Percentiles rank a stretch among this genome's conserved stretches.
Evolutionary conservation across 2,329 filamentous ascomycete species (phyloP).

Genomic region (Colletotrichum trifolii): DNA sequence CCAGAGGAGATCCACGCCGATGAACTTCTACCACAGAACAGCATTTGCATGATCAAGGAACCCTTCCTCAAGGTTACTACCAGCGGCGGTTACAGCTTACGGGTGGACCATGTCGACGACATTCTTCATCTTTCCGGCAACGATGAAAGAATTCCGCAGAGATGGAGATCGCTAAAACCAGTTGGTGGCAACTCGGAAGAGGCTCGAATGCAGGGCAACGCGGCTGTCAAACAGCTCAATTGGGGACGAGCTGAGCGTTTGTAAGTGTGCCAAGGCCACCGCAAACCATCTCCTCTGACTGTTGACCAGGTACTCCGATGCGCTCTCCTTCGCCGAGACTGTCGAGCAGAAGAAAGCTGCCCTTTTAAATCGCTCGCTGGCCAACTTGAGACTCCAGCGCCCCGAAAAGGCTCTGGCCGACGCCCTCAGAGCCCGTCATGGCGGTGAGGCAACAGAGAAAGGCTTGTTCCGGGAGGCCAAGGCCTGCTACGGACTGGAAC

Average conservation of each 20-base stretch:
- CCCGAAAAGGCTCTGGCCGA: conserved; percentile 46
- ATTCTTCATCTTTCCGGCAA: conserved; percentile 49
- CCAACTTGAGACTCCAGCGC: conserved; percentile 45
- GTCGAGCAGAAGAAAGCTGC: conserved; percentile 48
- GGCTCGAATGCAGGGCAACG: conserved; percentile 48
- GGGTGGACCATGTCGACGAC: conserved; percentile 65
- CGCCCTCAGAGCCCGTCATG: conserved; percentile 36
- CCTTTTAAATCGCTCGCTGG: conserved; percentile 49
- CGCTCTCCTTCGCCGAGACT: conserved; percentile 47
- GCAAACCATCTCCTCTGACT: conserved; percentile 6
- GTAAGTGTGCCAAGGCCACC: conserved; percentile 40
- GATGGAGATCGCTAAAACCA: conserved; percentile 45
- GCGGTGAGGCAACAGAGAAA: conserved; percentile 50
- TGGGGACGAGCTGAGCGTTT: conserved; percentile 46
- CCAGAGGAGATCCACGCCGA: conserved; percentile 49
- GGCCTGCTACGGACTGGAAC: conserved; percentile 55
- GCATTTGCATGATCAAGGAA: conserved; percentile 61
- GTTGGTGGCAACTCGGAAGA: conserved; percentile 34
- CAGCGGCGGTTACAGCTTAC: conserved; percentile 54
- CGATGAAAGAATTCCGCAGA: conserved; percentile 52
- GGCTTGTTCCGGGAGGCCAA: conserved; percentile 55
- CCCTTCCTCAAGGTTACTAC: conserved; percentile 59
- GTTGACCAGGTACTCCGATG: conserved; percentile 49
- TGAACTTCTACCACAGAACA: conserved; percentile 47
- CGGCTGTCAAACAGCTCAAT: conserved; percentile 39